Base-by-base conservation (phyloP, 192 early-diverging fungal genomes). In the Allomyces arbusculus region DNA sequence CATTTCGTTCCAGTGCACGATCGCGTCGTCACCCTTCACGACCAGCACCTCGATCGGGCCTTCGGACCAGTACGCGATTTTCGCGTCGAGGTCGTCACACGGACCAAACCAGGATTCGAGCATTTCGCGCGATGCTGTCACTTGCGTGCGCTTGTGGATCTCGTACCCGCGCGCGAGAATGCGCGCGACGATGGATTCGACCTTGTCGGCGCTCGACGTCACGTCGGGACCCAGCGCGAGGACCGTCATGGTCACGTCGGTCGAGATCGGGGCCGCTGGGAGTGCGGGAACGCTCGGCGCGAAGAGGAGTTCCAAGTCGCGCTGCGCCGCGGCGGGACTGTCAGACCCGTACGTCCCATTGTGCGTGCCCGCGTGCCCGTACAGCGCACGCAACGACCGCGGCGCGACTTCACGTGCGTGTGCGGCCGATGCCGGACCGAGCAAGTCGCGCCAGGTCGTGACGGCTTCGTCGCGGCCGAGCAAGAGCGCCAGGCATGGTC, bases 11-110 rank as follows among this genome's bases (percentile, higher is more conserved):
- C 79, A 84, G 10, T 65, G 68, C 28, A 63, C 45, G 33, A 85
- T 73, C 7, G 72, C 76, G 65, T 82, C 73, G 50, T 73, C 78
- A 64, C 79, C 79, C 14, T 67, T 16, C 8, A 85, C 62, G 16
- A 79, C 74, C 26, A 85, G 23, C 12, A 70, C 75, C n/a, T 82
- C 65, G 40, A 76, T 70, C 10, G 83, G 83, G 5, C 75, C 77
- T 3, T 14, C 12, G 16, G 50, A 58, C 50, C 50, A 58, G 16
- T 20, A n/a, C 16, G 16, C 12, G 50, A n/a, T 16, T 58, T 58
- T n/a, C 12, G 50, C 50, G 5, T 58, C 50, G 50, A n/a, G 16
- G 20, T 58, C 50, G 20, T 14, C 16, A 16, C 16, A 58, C 12
- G 12, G 16, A 6, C 50, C 50, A 3, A 58, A 58, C 50, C 50